Conservation (phyloP, 441 rosid species). For the Hura crepitans region DNA sequence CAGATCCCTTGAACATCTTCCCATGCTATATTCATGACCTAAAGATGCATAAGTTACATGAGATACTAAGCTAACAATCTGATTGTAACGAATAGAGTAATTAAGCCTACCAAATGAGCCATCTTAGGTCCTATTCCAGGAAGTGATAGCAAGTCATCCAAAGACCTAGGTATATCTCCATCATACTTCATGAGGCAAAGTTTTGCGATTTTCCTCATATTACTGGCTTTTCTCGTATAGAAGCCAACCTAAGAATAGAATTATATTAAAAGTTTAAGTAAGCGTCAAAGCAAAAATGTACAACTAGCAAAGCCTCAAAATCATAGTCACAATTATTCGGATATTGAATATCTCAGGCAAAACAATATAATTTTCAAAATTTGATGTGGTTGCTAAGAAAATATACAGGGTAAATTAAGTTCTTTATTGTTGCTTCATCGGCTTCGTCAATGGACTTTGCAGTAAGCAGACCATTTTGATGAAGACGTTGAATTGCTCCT, state of each 20-base stretch:
- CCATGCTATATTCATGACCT: conserved; percentile 95
- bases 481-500: conserved; percentile 89
- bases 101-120: conserved; percentile 83
- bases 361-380: conserved; percentile 17
- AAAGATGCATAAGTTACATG: conserved; percentile 19
- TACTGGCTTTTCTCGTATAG: conserved; percentile 79
- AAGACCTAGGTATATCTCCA: conserved; percentile 83
- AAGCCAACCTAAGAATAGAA: conserved; percentile 65
- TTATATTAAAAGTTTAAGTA: conserved; percentile 1
- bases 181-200: conserved; percentile 66
- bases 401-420: conserved; percentile 79
- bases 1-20: conserved; percentile 86
- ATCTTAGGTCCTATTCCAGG: conserved; percentile 98
- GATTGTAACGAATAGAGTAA: conserved; percentile 1
- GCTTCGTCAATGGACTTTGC: conserved; percentile 78
- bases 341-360: conserved; percentile 8
- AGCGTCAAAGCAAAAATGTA: conserved; percentile 6
- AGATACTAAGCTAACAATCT: conserved; percentile 5
- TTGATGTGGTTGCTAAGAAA: conserved; percentile 4
- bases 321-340: neutral
- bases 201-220: conserved; percentile 84
- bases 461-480: conserved; percentile 59
- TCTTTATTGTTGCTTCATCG: conserved; percentile 70
- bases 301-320: neutral
- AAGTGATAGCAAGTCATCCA: conserved; percentile 80